Evolutionary conservation across 1,139 yeast species (phyloP), one percentile per base, ranked within the genome.

Genomic region (Torulaspora pretoriensis): DNA sequence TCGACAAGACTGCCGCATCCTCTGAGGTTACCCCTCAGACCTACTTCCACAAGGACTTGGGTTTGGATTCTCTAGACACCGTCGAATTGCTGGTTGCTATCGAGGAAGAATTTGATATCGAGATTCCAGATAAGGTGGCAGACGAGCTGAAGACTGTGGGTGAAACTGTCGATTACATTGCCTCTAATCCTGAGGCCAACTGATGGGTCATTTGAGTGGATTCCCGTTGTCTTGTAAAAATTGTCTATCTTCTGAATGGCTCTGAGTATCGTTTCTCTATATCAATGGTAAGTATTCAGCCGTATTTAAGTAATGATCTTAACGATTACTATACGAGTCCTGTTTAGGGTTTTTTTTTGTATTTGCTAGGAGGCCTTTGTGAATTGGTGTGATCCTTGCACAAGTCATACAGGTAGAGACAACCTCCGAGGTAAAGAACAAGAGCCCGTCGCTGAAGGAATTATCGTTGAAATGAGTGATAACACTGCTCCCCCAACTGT

Each of bases 71-170:
- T 5, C 73, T 81, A 53, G 87, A 81, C 58, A 78, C 84, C 45
- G 84, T 81, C 45, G 87, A 81, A 68, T 79, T 83, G 48, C 70
- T 81, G 55, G 86, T 81, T 58, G 84, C 85, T 47, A 77, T 81
- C 60, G 86, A 81, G 68, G 86, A 81, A 68, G 75, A 81, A 66
- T 81, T 81, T 56, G 86, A 80, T 64, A 71, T 80, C 63, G 85
- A 80, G 67, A 77, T 81, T 57, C 83, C 83, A 26, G 87, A 81
- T 48, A 70, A 70, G 48, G 73, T 79, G 49, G 80, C 86, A 42
- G 86, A 81, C 61, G 82, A 79, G 59, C 74, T 81, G 62, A 79
- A 78, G 71, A 78, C 83, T 48, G 82, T 81, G 50, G 83, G 81
- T 52, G 83, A 80, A 68, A 82, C 84, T 49, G 76, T 80, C 46